These are phyloP conservation scores for Avena sativa DNA, from an alignment of 176 grass and related monocot species.

Conservation along the genomic window DNA sequence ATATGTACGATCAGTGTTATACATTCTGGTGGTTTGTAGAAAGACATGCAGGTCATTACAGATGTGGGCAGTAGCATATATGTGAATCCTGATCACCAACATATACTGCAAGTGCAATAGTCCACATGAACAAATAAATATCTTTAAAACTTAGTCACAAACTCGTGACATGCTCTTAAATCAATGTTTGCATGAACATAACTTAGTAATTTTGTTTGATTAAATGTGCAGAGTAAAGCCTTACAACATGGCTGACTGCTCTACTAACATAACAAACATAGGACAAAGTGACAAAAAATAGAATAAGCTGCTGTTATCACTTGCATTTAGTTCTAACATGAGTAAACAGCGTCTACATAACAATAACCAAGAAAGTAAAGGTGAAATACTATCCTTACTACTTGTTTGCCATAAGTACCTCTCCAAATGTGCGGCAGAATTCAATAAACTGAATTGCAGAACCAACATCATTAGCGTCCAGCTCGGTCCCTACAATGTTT, in stretches of 20 bases:
- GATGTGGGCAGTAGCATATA: background rate
- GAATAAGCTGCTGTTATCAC: background rate
- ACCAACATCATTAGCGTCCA: slow-evolving; percentile 62
- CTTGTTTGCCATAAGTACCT: slow-evolving; percentile 55
- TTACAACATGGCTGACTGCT: background rate
- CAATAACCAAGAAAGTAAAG: slow-evolving; percentile 13
- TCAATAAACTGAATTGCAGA: slow-evolving; percentile 74
- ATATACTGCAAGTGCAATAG: background rate
- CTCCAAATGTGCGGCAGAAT: slow-evolving; percentile 75
- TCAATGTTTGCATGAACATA: background rate
- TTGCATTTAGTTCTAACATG: slow-evolving; percentile 3
- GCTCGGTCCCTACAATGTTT: slow-evolving; percentile 52
- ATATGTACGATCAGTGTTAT: background rate
- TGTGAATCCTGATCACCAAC: background rate
- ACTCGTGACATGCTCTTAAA: background rate
- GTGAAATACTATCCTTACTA: slow-evolving; percentile 14
- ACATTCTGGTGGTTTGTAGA: background rate
- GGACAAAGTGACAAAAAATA: background rate
- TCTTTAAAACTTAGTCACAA: background rate
- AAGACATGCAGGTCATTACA: background rate
- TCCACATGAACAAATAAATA: slow-evolving; percentile 3
- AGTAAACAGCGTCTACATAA: background rate
- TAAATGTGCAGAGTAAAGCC: background rate
- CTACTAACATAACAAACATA: slow-evolving; percentile 12
- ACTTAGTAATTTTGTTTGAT: background rate